Conservation (phyloP, 1,139 yeast genomes). For the Kurtzmaniella quercitrusa region DNA sequence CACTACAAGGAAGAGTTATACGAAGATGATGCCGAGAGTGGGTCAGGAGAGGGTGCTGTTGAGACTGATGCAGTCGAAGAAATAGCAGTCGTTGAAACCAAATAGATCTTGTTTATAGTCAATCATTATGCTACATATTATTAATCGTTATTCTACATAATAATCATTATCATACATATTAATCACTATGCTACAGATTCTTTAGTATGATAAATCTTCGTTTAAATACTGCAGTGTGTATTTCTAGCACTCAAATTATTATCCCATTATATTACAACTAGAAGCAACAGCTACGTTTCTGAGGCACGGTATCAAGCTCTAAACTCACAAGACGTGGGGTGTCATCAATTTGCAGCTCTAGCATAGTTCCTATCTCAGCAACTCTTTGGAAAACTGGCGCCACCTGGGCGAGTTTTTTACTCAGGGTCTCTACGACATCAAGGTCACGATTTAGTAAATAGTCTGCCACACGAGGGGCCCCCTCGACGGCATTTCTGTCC, state of each 20-base stretch:
- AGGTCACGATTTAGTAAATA: constrained; percentile 35
- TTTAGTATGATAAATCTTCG: no score
- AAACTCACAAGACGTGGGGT: constrained; percentile 5
- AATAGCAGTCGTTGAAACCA: not conserved
- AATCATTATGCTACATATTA: not conserved
- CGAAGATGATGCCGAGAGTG: constrained; percentile 50
- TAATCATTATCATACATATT: no score
- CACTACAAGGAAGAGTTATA: constrained; percentile 88
- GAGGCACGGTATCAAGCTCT: constrained; percentile 5
- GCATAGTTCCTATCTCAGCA: constrained; percentile 19
- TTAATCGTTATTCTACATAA: not conserved
- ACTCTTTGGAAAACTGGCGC: constrained; percentile 39
- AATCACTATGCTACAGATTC: not conserved
- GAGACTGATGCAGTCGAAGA: not conserved
- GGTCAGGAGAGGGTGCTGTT: not conserved
- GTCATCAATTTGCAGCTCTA: not conserved
- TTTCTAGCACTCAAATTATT: not conserved
- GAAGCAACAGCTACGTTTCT: constrained; percentile 1
- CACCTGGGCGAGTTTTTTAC: constrained; percentile 36
- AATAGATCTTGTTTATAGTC: constrained; percentile 1
- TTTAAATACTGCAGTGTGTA: no score
- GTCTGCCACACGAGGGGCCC: constrained; percentile 20
- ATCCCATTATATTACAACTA: not conserved
- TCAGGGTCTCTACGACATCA: constrained; percentile 43
- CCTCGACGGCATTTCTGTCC: constrained; percentile 17